Percentiles rank a stretch among this genome's conserved stretches.
phyloP scores from a whole-genome alignment of 73 alveolate species.

The Paramecium bursaria region DNA sequence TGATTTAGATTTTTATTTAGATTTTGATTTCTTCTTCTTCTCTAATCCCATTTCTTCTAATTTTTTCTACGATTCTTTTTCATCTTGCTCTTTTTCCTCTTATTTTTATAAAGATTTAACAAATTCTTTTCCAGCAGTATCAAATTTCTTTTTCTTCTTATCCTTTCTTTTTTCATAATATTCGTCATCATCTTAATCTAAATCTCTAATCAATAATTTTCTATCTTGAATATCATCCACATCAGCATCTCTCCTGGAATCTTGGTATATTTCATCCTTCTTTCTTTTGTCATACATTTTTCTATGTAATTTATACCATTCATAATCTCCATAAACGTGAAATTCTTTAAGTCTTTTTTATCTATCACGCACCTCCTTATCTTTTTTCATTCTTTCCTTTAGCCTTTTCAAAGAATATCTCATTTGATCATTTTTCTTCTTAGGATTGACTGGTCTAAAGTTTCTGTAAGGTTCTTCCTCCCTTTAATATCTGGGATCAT shows the following conservation, averaged over 20 bases:
- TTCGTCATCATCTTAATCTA: conserved; percentile 30
- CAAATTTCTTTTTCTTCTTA: not conserved
- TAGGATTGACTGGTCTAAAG: not conserved
- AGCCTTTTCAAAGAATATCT: not conserved
- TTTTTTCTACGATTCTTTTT: conserved; percentile 3
- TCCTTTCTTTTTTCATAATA: not conserved
- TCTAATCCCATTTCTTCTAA: conserved; percentile 41
- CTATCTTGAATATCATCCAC: not conserved
- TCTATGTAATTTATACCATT: not conserved
- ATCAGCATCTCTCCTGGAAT: not conserved
- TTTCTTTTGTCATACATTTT: conserved; percentile 21
- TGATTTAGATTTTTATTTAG: not conserved
- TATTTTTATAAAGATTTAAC: conserved; percentile 32
- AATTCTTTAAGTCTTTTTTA: conserved; percentile 15
- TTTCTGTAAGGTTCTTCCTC: not conserved
- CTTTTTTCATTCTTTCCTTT: too few relatives aligned
- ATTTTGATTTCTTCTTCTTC: not conserved
- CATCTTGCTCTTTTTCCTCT: not conserved
- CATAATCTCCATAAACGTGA: conserved; percentile 25
- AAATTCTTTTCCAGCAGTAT: conserved; percentile 25
- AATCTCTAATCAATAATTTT: not conserved
- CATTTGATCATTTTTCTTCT: not conserved
- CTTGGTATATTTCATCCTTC: conserved; percentile 29
- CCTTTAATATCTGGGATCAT: not conserved
- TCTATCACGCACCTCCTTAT: not conserved